Evolutionary conservation across 495 filamentous ascomycete species (phyloP).

Genomic region (Peziza echinospora): DNA sequence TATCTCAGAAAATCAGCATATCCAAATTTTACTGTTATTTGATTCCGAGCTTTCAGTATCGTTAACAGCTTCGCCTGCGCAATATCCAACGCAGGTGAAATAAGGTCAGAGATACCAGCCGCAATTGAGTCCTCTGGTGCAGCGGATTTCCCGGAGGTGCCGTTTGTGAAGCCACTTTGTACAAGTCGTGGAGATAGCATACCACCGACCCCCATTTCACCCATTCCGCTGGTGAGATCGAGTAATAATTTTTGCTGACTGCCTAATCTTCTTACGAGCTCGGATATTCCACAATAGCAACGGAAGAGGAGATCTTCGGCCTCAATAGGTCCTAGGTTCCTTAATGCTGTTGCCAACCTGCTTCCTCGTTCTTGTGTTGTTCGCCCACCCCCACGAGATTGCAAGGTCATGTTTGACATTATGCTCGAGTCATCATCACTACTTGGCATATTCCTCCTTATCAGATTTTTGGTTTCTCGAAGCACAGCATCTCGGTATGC

Average conservation of each 20-base stretch:
- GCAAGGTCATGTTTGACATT: slow-evolving; percentile 66
- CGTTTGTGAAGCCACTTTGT: slow-evolving; percentile 13
- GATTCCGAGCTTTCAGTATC: slow-evolving; percentile 72
- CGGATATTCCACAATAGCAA: slow-evolving; percentile 70
- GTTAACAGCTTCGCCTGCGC: slow-evolving; percentile 84
- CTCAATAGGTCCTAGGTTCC: slow-evolving; percentile 60
- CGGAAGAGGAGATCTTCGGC: slow-evolving; percentile 66
- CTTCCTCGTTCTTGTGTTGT: slow-evolving; percentile 76
- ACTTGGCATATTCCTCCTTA: slow-evolving; percentile 66
- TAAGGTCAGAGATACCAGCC: slow-evolving; percentile 42
- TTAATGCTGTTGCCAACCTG: slow-evolving; percentile 74
- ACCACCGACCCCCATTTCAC: slow-evolving; percentile 18
- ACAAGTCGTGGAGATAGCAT: slow-evolving; percentile 18
- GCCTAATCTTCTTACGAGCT: slow-evolving; percentile 61
- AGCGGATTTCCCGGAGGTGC: slow-evolving; percentile 4
- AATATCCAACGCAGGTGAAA: slow-evolving; percentile 81
- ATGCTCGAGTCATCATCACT: slow-evolving; percentile 82
- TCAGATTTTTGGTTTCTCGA: slow-evolving; percentile 68
- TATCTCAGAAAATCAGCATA: slow-evolving; percentile 49
- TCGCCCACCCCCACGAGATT: slow-evolving; percentile 25
- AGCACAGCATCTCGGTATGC: slow-evolving; percentile 73
- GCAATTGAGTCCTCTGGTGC: slow-evolving; percentile 31
- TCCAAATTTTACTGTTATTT: slow-evolving; percentile 40
- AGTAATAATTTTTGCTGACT: slow-evolving; percentile 90
- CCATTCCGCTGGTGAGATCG: slow-evolving; percentile 39